phyloP scores from a whole-genome alignment of 208 protist species.

The Acanthamoeba sp. region DNA sequence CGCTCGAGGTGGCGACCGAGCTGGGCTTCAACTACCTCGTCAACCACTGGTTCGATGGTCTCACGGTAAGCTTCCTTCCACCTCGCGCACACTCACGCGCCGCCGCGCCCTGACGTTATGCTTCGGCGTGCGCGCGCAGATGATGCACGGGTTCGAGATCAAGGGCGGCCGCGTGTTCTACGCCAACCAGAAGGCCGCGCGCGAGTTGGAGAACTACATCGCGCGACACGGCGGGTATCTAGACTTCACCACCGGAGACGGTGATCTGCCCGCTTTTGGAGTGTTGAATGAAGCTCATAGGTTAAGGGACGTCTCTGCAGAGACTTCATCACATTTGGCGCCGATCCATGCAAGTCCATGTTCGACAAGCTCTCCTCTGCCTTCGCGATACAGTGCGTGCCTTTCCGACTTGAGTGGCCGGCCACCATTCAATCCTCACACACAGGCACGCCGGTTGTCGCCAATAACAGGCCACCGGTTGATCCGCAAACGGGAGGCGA shows the following conservation, averaged over 20 bases:
- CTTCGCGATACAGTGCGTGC: not conserved
- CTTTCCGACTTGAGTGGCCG: too few species aligned
- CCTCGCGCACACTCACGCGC: not conserved
- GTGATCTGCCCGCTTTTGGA: not conserved
- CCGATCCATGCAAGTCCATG: conserved; percentile 27
- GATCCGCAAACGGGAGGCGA: conserved; percentile 3
- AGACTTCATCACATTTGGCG: conserved; percentile 7
- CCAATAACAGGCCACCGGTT: not conserved
- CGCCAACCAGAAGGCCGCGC: conserved; percentile 24
- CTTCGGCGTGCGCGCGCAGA: too few species aligned
- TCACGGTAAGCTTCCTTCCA: not conserved
- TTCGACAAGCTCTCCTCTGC: not conserved
- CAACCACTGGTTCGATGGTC: conserved; percentile 45
- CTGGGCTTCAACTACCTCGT: conserved; percentile 47
- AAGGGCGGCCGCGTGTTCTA: conserved; percentile 40
- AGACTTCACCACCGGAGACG: not conserved
- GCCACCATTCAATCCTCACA: not conserved
- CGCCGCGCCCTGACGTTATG: too few species aligned
- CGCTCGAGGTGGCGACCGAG: not conserved
- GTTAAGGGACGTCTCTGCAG: too few species aligned
- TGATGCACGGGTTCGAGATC: conserved; percentile 57
- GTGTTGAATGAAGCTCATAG: too few species aligned
- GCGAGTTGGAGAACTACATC: conserved; percentile 48
- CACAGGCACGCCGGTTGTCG: not conserved
- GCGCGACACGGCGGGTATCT: conserved; percentile 6